Conservation (phyloP, 495 filamentous ascomycete species). For the Tuber magnatum region DNA sequence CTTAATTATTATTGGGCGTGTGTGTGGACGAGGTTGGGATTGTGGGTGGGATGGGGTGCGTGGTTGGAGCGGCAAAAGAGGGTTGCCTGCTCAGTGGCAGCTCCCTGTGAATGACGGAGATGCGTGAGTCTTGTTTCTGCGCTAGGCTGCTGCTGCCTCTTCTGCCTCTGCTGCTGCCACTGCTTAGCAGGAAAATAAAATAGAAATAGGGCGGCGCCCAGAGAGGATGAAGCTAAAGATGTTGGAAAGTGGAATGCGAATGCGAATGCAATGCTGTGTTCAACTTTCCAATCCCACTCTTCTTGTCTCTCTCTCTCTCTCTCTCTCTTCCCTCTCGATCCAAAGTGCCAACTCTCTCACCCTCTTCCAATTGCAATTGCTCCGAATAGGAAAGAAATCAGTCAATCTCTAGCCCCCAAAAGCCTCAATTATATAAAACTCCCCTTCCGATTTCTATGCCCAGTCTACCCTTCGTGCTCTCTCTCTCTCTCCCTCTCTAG, state of each 20-base stretch:
- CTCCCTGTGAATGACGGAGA: neutral
- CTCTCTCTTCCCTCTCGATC: neutral
- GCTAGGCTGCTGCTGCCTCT: neutral
- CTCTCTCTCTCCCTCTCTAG: neutral
- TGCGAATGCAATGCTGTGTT: neutral
- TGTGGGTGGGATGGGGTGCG: neutral
- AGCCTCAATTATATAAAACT: neutral
- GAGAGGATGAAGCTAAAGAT: neutral
- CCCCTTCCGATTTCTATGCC: slow-evolving; percentile 1
- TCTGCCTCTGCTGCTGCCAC: neutral
- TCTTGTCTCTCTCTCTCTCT: neutral
- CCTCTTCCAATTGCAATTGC: neutral
- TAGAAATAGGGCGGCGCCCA: neutral
- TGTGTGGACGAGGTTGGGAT: slow-evolving; percentile 4
- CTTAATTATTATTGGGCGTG: neutral
- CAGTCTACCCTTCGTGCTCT: neutral
- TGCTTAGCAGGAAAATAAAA: neutral
- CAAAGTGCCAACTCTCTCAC: neutral
- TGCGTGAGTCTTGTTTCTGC: neutral
- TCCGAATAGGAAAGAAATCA: neutral
- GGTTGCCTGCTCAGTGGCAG: neutral
- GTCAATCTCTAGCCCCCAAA: slow-evolving; percentile 2
- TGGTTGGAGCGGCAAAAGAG: slow-evolving; percentile 1
- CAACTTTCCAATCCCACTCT: neutral
- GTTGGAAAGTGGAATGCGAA: neutral